Conservation (phyloP, 1,284 basidiomycete genomes). For the Cystobasidiaceae sp. region DNA sequence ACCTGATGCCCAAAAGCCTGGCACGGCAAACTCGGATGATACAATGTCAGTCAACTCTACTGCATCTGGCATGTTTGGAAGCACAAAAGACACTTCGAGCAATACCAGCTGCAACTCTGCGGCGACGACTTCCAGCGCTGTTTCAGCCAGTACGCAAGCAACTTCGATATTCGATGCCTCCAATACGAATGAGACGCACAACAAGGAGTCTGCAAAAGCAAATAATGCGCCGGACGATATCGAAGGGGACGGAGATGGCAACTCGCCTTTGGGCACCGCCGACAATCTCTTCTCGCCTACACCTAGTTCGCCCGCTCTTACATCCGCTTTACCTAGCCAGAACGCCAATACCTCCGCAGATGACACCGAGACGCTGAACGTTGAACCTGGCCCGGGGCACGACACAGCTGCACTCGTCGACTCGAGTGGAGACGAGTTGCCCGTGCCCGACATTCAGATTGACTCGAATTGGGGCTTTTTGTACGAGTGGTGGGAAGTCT, state of each 20-base stretch:
- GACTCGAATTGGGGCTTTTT: constrained; percentile 33
- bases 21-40: constrained; percentile 8
- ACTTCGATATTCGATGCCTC: background rate
- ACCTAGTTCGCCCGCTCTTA: background rate
- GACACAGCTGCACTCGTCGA: no score
- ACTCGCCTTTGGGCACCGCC: background rate
- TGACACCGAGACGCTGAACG: background rate
- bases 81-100: constrained; percentile 7
- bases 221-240: background rate
- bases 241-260: background rate
- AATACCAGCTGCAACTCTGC: background rate
- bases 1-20: no score
- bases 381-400: no score
- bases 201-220: background rate
- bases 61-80: background rate
- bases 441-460: constrained; percentile 30
- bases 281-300: background rate
- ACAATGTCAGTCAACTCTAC: background rate
- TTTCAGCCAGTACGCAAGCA: constrained; percentile 7
- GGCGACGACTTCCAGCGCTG: no score
- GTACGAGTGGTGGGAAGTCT: constrained; percentile 38
- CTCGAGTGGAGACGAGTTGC: constrained; percentile 11
- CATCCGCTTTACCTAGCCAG: background rate
- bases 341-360: background rate
- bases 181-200: background rate